A percentile compares a stretch with the other conserved stretches of the same genome.
These are phyloP conservation scores for Malus hybrid DNA, from an alignment of 331 rosid genomes.

Conservation along the genomic window DNA sequence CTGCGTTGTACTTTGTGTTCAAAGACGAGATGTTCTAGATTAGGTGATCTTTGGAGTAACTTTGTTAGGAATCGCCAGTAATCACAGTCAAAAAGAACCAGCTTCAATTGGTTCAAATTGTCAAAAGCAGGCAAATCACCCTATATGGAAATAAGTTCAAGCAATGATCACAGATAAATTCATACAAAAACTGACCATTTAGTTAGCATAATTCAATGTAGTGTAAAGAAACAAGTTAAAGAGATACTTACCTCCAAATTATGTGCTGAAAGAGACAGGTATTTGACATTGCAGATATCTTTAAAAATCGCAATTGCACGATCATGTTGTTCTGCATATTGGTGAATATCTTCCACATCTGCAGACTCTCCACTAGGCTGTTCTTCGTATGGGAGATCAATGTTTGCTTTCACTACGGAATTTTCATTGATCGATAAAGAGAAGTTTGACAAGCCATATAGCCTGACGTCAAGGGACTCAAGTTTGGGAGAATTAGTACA, in stretches of 20 bases:
- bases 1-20: background rate
- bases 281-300: background rate
- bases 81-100: background rate
- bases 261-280: background rate
- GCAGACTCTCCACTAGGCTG: background rate
- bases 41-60: background rate
- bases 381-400: background rate
- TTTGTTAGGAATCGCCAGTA: background rate
- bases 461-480: background rate
- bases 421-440: background rate
- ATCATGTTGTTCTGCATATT: background rate
- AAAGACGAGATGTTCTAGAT: background rate
- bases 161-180: background rate
- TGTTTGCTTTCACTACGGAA: background rate
- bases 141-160: background rate
- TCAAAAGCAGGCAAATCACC: background rate
- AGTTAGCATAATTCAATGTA: too few relatives aligned
- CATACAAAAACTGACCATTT: background rate
- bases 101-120: background rate
- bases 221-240: too few relatives aligned
- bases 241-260: background rate
- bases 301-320: background rate
- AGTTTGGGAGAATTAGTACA: background rate
- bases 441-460: background rate
- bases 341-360: background rate